phyloP scores from a whole-genome alignment of 1,284 basidiomycete genomes.

The Moesziomyces aphidis region DNA sequence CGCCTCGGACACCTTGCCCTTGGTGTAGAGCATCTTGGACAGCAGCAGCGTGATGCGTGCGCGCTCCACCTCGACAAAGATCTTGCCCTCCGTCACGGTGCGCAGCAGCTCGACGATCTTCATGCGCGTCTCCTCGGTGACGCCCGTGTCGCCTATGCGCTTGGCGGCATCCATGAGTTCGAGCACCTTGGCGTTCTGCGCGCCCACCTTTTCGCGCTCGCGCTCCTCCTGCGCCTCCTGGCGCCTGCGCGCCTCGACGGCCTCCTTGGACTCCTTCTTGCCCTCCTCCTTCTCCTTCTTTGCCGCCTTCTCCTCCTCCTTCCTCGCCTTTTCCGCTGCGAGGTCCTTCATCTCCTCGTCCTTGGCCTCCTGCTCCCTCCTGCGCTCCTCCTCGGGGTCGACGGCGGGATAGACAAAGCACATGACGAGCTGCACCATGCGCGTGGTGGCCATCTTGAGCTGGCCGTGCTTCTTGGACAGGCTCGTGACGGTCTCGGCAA shows the following conservation, averaged over 20 bases:
- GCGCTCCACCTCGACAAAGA: conserved; percentile 95
- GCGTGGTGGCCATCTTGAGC: conserved; percentile 87
- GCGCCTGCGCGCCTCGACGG: conserved; percentile 23
- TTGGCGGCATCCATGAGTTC: conserved; percentile 58
- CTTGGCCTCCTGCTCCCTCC: conserved; percentile 31
- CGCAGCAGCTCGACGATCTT: conserved; percentile 79
- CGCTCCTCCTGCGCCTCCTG: conserved; percentile 47
- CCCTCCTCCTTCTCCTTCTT: conserved; percentile 41
- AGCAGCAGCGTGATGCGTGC: conserved; percentile 77
- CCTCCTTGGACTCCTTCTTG: conserved; percentile 47
- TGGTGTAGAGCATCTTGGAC: conserved; percentile 56
- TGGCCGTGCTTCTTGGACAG: conserved; percentile 96
- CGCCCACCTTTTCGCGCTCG: conserved; percentile 54
- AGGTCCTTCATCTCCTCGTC: conserved; percentile 49
- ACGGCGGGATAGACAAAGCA: conserved; percentile 57
- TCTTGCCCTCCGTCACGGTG: conserved; percentile 96
- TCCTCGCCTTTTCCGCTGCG: conserved; percentile 34
- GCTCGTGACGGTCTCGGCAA: conserved; percentile 55
- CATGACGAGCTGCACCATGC: conserved; percentile 76
- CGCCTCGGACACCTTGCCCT: conserved; percentile 60
- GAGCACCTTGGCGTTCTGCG: conserved; percentile 54
- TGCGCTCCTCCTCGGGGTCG: conserved; percentile 72
- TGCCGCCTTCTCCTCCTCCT: conserved; percentile 33
- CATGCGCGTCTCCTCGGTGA: conserved; percentile 42
- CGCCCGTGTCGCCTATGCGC: conserved; percentile 53